Conservation (phyloP, 306 rosid genomes). For the Abrus precatorius region DNA sequence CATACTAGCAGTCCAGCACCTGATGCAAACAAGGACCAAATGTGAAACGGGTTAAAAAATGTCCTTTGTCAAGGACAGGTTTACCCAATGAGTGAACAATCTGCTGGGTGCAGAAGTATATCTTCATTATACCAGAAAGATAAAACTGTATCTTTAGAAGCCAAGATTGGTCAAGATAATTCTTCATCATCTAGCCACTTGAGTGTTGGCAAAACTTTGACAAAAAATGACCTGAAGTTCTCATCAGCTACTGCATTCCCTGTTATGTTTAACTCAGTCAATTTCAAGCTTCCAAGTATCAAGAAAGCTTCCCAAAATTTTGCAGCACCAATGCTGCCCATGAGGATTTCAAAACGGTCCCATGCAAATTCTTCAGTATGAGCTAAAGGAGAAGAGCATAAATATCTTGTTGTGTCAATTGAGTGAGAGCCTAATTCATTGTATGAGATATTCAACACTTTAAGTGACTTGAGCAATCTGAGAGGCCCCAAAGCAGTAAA, state of each 20-base stretch:
- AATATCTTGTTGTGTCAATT: slow-evolving; percentile 77
- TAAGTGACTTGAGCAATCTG: slow-evolving; percentile 68
- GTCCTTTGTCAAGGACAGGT: background rate
- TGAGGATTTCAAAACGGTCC: slow-evolving; percentile 53
- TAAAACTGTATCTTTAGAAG: slow-evolving; percentile 28
- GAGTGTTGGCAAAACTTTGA: slow-evolving; percentile 65
- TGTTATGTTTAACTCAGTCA: slow-evolving; percentile 67
- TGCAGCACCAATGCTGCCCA: slow-evolving; percentile 45
- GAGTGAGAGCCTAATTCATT: slow-evolving; percentile 80
- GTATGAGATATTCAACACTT: slow-evolving; percentile 71
- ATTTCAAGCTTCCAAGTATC: slow-evolving; percentile 64
- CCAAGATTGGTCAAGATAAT: slow-evolving; percentile 41
- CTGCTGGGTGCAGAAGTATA: slow-evolving; percentile 21
- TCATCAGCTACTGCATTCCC: slow-evolving; percentile 74
- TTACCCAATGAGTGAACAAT: slow-evolving; percentile 15
- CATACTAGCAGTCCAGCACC: background rate
- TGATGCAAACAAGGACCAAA: slow-evolving; percentile 36
- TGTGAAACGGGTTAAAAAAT: background rate
- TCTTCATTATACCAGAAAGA: slow-evolving; percentile 12
- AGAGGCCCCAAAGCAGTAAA: slow-evolving; percentile 80
- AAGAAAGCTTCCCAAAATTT: slow-evolving; percentile 80
- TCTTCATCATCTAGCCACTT: slow-evolving; percentile 50
- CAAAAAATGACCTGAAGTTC: slow-evolving; percentile 64
- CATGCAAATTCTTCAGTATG: slow-evolving; percentile 70
- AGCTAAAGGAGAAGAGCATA: slow-evolving; percentile 77